phyloP scores from a whole-genome alignment of 306 rosid species.

The Psophocarpus tetragonolobus region DNA sequence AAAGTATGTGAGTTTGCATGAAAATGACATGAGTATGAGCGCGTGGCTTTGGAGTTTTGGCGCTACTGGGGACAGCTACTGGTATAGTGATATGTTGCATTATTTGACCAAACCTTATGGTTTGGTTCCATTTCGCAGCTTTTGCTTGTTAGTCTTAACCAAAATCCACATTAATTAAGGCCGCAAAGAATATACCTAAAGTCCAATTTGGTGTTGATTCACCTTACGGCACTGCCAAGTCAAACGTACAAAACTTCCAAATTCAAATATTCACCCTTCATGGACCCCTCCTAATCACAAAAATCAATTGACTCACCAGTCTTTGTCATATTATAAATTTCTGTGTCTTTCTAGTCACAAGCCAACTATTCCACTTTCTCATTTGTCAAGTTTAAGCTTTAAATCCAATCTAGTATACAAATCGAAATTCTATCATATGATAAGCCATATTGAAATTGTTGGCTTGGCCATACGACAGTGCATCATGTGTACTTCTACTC shows the following conservation, averaged over 20 bases:
- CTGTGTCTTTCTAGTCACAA: not conserved
- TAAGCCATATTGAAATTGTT: not conserved
- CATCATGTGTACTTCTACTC: not conserved
- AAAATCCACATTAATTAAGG: constrained; percentile 6
- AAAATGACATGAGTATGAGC: constrained; percentile 11
- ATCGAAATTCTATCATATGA: too few relatives aligned
- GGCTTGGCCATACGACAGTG: not conserved
- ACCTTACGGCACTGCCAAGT: constrained; percentile 49
- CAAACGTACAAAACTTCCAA: constrained; percentile 36
- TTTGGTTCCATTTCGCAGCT: not conserved
- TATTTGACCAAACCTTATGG: constrained; percentile 52
- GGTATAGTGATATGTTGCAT: not conserved
- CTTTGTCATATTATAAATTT: not conserved
- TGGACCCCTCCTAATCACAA: not conserved
- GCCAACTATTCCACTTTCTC: not conserved
- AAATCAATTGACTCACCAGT: not conserved
- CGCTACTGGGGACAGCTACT: not conserved
- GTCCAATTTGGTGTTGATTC: constrained; percentile 48
- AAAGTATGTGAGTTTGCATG: constrained; percentile 14
- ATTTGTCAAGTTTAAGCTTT: not conserved
- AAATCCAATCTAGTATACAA: not conserved
- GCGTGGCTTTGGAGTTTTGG: constrained; percentile 12
- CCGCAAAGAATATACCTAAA: not conserved
- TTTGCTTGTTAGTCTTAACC: not conserved
- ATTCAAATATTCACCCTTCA: not conserved